These are phyloP conservation scores for Boletus patriciae DNA, from an alignment of 768 basidiomycete genomes.

Conservation along the genomic window DNA sequence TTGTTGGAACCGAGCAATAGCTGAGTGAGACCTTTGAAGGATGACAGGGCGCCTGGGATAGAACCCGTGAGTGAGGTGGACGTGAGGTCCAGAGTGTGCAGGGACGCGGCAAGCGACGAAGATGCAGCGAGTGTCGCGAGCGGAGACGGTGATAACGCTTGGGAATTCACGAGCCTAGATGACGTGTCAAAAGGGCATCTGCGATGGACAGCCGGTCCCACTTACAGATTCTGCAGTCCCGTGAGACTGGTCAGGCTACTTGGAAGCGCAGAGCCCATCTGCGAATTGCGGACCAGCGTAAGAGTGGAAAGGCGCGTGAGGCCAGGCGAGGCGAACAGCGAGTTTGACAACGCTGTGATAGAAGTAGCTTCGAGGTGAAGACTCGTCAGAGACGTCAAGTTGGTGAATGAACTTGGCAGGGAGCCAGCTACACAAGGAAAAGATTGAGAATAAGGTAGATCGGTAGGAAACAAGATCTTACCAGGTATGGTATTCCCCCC, in stretches of 20 bases:
- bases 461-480: slow-evolving; percentile 21
- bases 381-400: slow-evolving; percentile 38
- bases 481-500: slow-evolving; percentile 46
- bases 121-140: slow-evolving; percentile 35
- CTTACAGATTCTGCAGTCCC: slow-evolving; percentile 42
- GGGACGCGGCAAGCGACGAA: slow-evolving; percentile 31
- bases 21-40: slow-evolving; percentile 36
- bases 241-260: slow-evolving; percentile 33
- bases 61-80: slow-evolving; percentile 40
- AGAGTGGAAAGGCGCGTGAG: slow-evolving; percentile 37
- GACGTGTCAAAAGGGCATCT: slow-evolving; percentile 1
- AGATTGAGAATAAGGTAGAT: not conserved
- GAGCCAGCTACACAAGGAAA: slow-evolving; percentile 37
- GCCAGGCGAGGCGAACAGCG: slow-evolving; percentile 34
- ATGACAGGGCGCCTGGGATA: slow-evolving; percentile 36
- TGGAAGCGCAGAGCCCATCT: slow-evolving; percentile 41
- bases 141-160: slow-evolving; percentile 33
- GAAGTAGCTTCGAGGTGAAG: slow-evolving; percentile 44
- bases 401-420: slow-evolving; percentile 40
- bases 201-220: not conserved
- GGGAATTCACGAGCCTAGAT: slow-evolving; percentile 39
- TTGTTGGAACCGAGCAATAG: slow-evolving; percentile 42
- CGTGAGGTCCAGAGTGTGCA: slow-evolving; percentile 41
- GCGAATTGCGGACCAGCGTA: slow-evolving; percentile 40
- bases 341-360: slow-evolving; percentile 36